phyloP scores from a whole-genome alignment of 2,329 filamentous ascomycete species.

The Nakataea oryzae region DNA sequence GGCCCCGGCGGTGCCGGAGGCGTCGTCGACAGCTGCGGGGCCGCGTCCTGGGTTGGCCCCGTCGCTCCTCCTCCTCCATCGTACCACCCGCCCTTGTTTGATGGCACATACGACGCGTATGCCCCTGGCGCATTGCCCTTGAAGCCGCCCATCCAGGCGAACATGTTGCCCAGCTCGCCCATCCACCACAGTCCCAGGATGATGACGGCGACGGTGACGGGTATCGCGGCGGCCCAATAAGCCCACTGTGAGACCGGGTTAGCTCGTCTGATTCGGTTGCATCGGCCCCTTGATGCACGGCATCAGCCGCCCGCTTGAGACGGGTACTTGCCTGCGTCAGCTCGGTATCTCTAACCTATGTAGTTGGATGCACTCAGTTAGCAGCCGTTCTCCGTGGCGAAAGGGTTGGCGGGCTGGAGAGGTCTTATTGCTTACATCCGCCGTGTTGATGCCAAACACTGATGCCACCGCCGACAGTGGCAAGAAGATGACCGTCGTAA shows the following conservation, averaged over 20 bases:
- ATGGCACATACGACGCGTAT: not conserved
- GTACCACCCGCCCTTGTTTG: not conserved
- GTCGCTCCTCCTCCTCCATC: not conserved
- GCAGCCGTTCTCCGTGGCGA: too few species aligned
- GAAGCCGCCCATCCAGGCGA: not conserved
- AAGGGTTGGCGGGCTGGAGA: too few species aligned
- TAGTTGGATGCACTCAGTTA: too few species aligned
- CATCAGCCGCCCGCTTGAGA: not conserved
- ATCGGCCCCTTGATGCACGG: not conserved
- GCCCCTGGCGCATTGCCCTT: not conserved
- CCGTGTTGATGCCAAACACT: conserved; percentile 43
- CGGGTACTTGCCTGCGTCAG: conserved; percentile 14
- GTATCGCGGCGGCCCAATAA: conserved; percentile 38
- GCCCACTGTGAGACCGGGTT: conserved; percentile 23
- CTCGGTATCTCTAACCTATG: conserved; percentile 39
- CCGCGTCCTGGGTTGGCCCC: not conserved
- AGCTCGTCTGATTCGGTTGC: not conserved
- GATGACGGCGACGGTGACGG: conserved; percentile 31
- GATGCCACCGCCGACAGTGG: conserved; percentile 34
- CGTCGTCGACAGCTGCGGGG: too few species aligned
- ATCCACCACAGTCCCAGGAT: conserved; percentile 29
- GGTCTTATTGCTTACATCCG: too few species aligned
- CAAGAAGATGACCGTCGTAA: conserved; percentile 37
- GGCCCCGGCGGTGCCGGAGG: too few species aligned
- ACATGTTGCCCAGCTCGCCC: conserved; percentile 25